These are phyloP conservation scores for Fusarium decemcellulare DNA, from an alignment of 2,329 filamentous ascomycete genomes.

Conservation along the genomic window DNA sequence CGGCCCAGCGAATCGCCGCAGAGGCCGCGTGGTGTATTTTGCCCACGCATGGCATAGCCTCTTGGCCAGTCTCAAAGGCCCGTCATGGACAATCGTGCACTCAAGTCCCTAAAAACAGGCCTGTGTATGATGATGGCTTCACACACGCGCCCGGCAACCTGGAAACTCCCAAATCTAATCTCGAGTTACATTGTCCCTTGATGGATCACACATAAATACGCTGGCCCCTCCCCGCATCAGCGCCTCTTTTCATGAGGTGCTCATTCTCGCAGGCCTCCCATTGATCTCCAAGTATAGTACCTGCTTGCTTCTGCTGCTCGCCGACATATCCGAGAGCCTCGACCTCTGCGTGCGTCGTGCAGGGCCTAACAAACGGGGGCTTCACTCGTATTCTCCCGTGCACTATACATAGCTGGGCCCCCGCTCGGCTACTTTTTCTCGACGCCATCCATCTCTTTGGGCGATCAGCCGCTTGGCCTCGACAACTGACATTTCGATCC, in stretches of 20 bases:
- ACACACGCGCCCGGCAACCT: neutral
- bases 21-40: constrained; percentile 33
- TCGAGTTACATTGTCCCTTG: neutral
- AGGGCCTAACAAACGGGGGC: neutral
- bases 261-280: constrained; percentile 8
- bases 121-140: neutral
- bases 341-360: neutral
- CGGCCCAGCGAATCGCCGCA: constrained; percentile 31
- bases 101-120: no score
- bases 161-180: neutral
- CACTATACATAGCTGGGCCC: neutral
- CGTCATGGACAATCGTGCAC: neutral
- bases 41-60: constrained; percentile 25
- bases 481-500: neutral
- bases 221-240: neutral
- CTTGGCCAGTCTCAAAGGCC: neutral
- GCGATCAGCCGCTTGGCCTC: neutral
- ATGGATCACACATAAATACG: neutral
- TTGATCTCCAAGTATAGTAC: no score
- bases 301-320: neutral
- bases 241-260: no score
- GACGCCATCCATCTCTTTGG: neutral
- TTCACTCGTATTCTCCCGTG: constrained; percentile 6
- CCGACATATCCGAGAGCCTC: constrained; percentile 16
- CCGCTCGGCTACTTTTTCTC: neutral